phyloP scores from a whole-genome alignment of 345 rosid genomes.

The Geranium brycei region DNA sequence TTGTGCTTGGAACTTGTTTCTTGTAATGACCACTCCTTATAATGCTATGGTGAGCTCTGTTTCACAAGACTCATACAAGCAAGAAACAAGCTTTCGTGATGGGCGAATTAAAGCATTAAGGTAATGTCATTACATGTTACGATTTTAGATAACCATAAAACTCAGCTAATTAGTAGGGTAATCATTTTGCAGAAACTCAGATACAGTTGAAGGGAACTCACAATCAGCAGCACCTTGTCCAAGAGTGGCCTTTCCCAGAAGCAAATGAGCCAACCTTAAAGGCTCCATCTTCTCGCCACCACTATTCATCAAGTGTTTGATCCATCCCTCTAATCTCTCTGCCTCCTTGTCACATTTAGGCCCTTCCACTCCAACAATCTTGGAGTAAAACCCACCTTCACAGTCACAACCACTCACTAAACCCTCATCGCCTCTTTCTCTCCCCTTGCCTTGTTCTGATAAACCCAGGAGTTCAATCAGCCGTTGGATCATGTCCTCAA shows the following conservation, averaged over 20 bases:
- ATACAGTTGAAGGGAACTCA: slow-evolving; percentile 34
- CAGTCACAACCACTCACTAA: slow-evolving; percentile 13
- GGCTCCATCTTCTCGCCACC: slow-evolving; percentile 23
- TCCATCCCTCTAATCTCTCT: slow-evolving; percentile 36
- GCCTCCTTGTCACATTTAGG: slow-evolving; percentile 33
- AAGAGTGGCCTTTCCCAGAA: slow-evolving; percentile 34
- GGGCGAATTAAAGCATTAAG: no score
- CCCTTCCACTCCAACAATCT: slow-evolving; percentile 37
- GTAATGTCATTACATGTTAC: no score
- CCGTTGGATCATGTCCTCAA: not conserved
- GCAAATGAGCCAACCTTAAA: slow-evolving; percentile 35
- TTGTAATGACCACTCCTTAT: no score
- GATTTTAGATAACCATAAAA: no score
- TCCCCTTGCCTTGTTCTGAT: slow-evolving; percentile 2
- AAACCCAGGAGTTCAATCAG: not conserved
- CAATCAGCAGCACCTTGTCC: slow-evolving; percentile 10
- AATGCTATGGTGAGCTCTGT: no score
- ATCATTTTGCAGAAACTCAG: slow-evolving; percentile 26
- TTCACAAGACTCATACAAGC: no score
- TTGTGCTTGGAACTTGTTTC: no score
- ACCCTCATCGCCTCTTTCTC: slow-evolving; percentile 9
- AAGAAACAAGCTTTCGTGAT: no score
- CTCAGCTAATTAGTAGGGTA: slow-evolving; percentile 16
- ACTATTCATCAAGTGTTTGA: slow-evolving; percentile 18
- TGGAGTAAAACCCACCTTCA: slow-evolving; percentile 32